Evolutionary conservation across 371 early-diverging fungal species (phyloP), one percentile per base, ranked within the genome.

Genomic region (Mucor racemosus): DNA sequence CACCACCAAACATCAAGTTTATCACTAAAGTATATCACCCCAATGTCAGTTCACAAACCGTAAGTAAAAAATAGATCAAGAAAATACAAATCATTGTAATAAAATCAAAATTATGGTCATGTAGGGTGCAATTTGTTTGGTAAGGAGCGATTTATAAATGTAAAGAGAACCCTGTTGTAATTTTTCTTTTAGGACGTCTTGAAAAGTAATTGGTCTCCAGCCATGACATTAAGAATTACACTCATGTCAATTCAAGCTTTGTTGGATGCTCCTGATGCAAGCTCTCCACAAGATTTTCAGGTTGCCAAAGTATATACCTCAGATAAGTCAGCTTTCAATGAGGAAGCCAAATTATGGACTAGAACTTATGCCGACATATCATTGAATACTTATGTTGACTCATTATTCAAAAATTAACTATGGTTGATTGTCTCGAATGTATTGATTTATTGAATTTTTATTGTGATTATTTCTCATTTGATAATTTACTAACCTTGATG

Each of bases 21-120:
- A 76, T 81, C 19, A 86, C 80, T 33, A 75, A 71, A 34, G 71
- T 85, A 1, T 85, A 81, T 54, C 85, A 85, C 59, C 85, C 87
- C 0, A 85, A 85, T 60, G 64, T 85, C 55, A 82, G 82, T 55
- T 85, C 86, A 0, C 82, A 84, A 68, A 85, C 86, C n/a, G 85
- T 85, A 67, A 71, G 73, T 59, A 42, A 7, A 35, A 46, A 17
- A 17, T 14, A 36, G 8, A 39, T n/a, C 6, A 36, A 10, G 21
- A 17, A 54, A 7, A 21, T 17, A 17, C 1, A 61, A 4, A 17
- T 33, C 19, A 19, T 15, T 34, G 8, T 38, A 21, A 33, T 48
- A 4, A 46, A 33, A 14, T 15, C 38, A 36, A 9, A 9, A 7
- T 13, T 53, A 31, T 53, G 14, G 13, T 31, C 38, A 31, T 53